Evolutionary conservation across 768 basidiomycete species (phyloP), one percentile per base, ranked within the genome.

Genomic region (Pulveroboletus ravenelii): DNA sequence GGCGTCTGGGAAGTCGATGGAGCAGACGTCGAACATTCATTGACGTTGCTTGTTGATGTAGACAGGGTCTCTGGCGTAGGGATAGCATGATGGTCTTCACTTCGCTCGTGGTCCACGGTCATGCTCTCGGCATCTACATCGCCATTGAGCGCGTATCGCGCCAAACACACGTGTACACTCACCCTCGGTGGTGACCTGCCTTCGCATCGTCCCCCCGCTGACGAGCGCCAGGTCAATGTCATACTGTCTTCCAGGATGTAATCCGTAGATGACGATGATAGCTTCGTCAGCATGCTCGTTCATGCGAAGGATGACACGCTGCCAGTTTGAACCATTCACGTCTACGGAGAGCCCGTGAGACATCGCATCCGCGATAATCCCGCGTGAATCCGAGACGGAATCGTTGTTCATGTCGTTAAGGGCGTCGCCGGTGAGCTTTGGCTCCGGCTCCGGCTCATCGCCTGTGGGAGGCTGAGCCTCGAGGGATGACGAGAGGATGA

Each of bases 231-330:
- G 72, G 61, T 93, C 89, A 45, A 96, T 84, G 61, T 96, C 92
- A 60, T 96, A 96, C 63, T 90, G 88, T 49, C 89, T 78, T 2
- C 89, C 89, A 4, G 92, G 93, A 73, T 88, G 79, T 41, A 97
- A 75, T 1, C 90, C 91, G 52, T 92, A 93, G 25, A 97, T 80
- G 51, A 95, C 89, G 46, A 96, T 90, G 49, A 94, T 81, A 0
- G 91, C 93, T 62, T 95, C 88, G 57, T 94, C 92, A 0, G 78
- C 76, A 47, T 81, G 79, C 39, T 93, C 89, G 62, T 89, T 84
- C 53, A 90, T 81, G 47, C 85, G 81, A 50, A 89, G 81, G 61
- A 90, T 79, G 20, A 89, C 86, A 44, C 84, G 75, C 61, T 85
- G 81, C 90, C 90, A 93, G 5, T 79, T 79, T 6, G 83, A 75